Percentiles rank a stretch among this genome's conserved stretches.
phyloP scores from a whole-genome alignment of 2,329 filamentous ascomycete genomes.

The Colletotrichum filicis region DNA sequence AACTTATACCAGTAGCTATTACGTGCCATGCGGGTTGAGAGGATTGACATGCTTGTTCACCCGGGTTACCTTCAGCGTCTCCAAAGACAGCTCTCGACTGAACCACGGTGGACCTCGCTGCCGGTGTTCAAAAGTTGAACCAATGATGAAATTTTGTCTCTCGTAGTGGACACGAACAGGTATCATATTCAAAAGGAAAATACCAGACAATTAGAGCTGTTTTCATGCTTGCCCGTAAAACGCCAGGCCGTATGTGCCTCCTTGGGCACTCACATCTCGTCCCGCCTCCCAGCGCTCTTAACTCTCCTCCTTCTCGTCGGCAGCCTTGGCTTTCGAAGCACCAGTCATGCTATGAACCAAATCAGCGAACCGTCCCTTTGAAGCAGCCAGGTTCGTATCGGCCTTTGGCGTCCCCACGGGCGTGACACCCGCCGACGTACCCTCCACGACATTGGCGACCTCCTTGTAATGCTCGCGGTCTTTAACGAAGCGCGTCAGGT shows the following conservation, averaged over 20 bases:
- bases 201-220: background rate
- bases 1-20: too few species aligned
- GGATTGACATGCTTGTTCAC: background rate
- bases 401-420: conserved; percentile 36
- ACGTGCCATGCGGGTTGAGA: background rate
- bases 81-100: background rate
- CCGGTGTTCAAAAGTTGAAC: background rate
- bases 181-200: conserved; percentile 24
- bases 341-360: conserved; percentile 30
- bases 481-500: conserved; percentile 60
- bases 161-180: conserved; percentile 7
- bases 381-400: conserved; percentile 10
- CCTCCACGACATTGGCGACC: conserved; percentile 50
- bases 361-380: conserved; percentile 32
- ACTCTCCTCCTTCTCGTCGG: background rate
- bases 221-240: conserved; percentile 10
- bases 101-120: background rate
- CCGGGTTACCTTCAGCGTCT: background rate
- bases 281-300: background rate
- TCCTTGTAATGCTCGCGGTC: conserved; percentile 53
- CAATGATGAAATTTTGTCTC: background rate
- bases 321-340: conserved; percentile 3
- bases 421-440: conserved; percentile 28
- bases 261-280: background rate
- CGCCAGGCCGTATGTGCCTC: background rate